phyloP scores from a whole-genome alignment of 2,329 filamentous ascomycete species.

The Plenodomus tracheiphilus region DNA sequence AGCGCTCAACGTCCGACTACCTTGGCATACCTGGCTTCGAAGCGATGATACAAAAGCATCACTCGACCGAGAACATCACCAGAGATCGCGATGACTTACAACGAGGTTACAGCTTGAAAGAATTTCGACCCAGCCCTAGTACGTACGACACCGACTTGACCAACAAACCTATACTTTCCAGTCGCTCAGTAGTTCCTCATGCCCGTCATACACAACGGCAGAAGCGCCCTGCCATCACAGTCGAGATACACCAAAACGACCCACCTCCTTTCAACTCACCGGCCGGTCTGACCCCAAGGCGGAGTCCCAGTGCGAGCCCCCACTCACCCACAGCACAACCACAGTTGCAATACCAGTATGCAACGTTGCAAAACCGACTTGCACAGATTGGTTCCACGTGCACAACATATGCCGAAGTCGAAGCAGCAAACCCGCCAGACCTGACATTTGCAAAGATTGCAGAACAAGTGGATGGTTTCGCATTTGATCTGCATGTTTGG shows the following conservation, averaged over 20 bases:
- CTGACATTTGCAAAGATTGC: slow-evolving; percentile 31
- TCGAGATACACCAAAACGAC: slow-evolving; percentile 26
- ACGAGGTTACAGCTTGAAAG: slow-evolving; percentile 18
- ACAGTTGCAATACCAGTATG: slow-evolving; percentile 22
- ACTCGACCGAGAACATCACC: slow-evolving; percentile 11
- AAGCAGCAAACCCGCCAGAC: slow-evolving; percentile 25
- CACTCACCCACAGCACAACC: slow-evolving; percentile 18
- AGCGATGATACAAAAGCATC: slow-evolving; percentile 8
- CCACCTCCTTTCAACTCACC: slow-evolving; percentile 1
- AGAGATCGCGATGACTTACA: slow-evolving; percentile 5
- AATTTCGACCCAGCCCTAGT: slow-evolving; percentile 14
- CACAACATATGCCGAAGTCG: slow-evolving; percentile 20
- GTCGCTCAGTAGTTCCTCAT: slow-evolving; percentile 3
- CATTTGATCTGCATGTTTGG: slow-evolving; percentile 30
- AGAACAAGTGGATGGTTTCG: slow-evolving; percentile 21
- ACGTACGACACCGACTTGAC: slow-evolving; percentile 9
- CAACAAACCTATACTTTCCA: slow-evolving; percentile 11
- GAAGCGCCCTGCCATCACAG: slow-evolving; percentile 24
- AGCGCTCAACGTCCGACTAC: slow-evolving; percentile 15
- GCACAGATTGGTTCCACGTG: slow-evolving; percentile 19
- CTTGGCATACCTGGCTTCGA: slow-evolving; percentile 28
- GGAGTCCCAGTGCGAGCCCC: slow-evolving; percentile 22
- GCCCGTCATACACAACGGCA: not conserved
- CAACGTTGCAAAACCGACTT: slow-evolving; percentile 20
- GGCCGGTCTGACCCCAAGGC: slow-evolving; percentile 3